These are phyloP conservation scores for Wickerhamiella domercqiae DNA, from an alignment of 805 yeast genomes.

Conservation along the genomic window DNA sequence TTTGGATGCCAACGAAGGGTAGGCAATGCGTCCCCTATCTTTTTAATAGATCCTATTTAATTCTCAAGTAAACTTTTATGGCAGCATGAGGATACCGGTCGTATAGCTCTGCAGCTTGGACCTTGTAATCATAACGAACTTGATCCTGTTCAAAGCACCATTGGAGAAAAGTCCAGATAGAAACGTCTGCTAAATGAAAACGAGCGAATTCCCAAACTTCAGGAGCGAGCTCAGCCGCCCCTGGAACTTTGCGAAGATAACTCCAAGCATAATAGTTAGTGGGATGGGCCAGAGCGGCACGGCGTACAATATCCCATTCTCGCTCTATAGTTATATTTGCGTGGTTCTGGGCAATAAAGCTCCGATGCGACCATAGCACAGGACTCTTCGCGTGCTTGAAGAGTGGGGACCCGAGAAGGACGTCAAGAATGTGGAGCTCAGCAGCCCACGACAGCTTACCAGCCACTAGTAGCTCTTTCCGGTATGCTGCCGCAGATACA, in stretches of 20 bases:
- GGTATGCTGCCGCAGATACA: slow-evolving; percentile 18
- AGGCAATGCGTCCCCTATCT: not conserved
- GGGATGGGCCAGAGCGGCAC: slow-evolving; percentile 29
- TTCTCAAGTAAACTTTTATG: slow-evolving; percentile 6
- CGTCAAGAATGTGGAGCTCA: slow-evolving; percentile 18
- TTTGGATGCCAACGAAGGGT: slow-evolving; percentile 12
- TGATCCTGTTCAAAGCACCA: slow-evolving; percentile 4
- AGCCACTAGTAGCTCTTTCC: slow-evolving; percentile 14
- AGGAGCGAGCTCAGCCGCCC: slow-evolving; percentile 9
- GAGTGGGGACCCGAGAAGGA: slow-evolving; percentile 23
- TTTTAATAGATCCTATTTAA: not conserved
- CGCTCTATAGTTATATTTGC: slow-evolving; percentile 1
- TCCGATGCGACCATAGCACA: slow-evolving; percentile 27
- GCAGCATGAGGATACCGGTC: slow-evolving; percentile 12
- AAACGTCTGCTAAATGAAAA: slow-evolving; percentile 21
- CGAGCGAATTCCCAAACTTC: slow-evolving; percentile 10
- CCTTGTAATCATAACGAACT: too few species aligned
- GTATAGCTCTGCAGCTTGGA: slow-evolving; percentile 6
- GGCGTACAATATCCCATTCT: slow-evolving; percentile 21
- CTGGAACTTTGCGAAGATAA: slow-evolving; percentile 14
- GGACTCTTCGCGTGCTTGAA: slow-evolving; percentile 27
- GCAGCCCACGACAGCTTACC: slow-evolving; percentile 4
- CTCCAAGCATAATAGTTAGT: slow-evolving; percentile 36
- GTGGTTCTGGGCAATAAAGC: slow-evolving; percentile 16
- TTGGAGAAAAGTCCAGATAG: slow-evolving; percentile 22